phyloP scores from a whole-genome alignment of 129 eudicot species.

The Smallanthus sonchifolius region DNA sequence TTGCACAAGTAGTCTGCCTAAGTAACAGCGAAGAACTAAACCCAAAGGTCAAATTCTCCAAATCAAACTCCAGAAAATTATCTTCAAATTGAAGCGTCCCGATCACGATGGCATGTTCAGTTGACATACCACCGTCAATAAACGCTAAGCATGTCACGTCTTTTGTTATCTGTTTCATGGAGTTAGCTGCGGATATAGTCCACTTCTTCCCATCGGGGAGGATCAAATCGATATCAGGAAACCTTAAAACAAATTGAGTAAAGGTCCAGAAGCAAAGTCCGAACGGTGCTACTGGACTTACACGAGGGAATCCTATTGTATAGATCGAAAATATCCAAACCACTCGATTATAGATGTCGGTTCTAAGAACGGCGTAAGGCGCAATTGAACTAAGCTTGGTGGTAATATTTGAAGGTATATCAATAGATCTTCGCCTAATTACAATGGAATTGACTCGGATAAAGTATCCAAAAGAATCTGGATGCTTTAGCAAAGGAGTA shows the following conservation, averaged over 20 bases:
- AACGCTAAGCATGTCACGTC: conserved; percentile 41
- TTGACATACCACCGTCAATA: conserved; percentile 40
- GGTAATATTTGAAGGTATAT: neutral
- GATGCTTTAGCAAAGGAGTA: conserved; percentile 31
- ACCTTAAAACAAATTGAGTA: neutral
- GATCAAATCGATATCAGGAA: conserved; percentile 30
- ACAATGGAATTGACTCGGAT: conserved; percentile 32
- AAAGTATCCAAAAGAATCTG: conserved; percentile 26
- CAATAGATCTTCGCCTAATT: conserved; percentile 13
- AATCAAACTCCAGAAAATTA: conserved; percentile 42
- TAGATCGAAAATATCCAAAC: conserved; percentile 13
- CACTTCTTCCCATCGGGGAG: conserved; percentile 35
- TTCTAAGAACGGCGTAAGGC: conserved; percentile 37
- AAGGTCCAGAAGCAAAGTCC: conserved; percentile 26
- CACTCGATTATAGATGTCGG: conserved; percentile 19
- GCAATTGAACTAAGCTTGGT: conserved; percentile 38
- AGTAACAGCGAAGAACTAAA: conserved; percentile 41
- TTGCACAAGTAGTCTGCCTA: conserved; percentile 37
- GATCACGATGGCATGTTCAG: conserved; percentile 31
- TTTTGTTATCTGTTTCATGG: conserved; percentile 24
- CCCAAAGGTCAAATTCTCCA: conserved; percentile 39
- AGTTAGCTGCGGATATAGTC: conserved; percentile 30
- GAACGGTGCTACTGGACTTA: conserved; percentile 26
- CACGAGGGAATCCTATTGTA: conserved; percentile 32
- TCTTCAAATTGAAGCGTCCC: conserved; percentile 44